These are phyloP conservation scores for Metarhizium robertsii DNA, from an alignment of 2,329 filamentous ascomycete genomes.

Conservation along the genomic window DNA sequence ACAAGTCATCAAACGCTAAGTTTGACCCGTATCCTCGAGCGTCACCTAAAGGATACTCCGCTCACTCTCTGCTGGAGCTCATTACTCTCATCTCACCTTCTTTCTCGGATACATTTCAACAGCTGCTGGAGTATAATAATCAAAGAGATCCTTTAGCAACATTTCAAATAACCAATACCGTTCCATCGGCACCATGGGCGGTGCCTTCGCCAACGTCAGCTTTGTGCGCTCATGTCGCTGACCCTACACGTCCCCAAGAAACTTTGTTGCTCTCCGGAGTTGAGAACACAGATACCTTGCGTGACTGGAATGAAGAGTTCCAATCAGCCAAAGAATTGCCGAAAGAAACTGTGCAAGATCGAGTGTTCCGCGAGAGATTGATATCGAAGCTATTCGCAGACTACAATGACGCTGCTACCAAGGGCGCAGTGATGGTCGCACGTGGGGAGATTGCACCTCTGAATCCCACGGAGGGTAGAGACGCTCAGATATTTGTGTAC, in stretches of 20 bases:
- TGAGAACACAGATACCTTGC: conserved; percentile 86
- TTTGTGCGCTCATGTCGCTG: conserved; percentile 63
- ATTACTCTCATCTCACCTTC: conserved; percentile 73
- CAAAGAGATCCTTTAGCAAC: conserved; percentile 80
- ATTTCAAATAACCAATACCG: conserved; percentile 92
- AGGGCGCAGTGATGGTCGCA: conserved; percentile 85
- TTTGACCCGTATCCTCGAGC: conserved; percentile 83
- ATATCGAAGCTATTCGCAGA: conserved; percentile 95
- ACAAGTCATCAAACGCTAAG: conserved; percentile 89
- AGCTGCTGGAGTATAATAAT: conserved; percentile 77
- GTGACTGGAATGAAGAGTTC: conserved; percentile 99
- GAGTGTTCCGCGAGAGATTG: conserved; percentile 88
- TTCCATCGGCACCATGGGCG: conserved; percentile 86
- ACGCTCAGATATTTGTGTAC: conserved; percentile 98
- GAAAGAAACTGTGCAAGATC: conserved; percentile 87
- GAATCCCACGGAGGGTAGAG: conserved; percentile 84
- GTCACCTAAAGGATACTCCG: conserved; percentile 65
- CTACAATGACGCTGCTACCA: conserved; percentile 90
- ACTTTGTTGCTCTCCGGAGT: conserved; percentile 81
- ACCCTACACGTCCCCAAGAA: conserved; percentile 86
- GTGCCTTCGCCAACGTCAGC: conserved; percentile 61
- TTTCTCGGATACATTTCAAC: conserved; percentile 66
- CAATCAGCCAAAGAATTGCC: conserved; percentile 93
- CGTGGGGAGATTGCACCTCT: conserved; percentile 85
- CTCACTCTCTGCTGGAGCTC: conserved; percentile 80